phyloP scores from a whole-genome alignment of 2,329 filamentous ascomycete genomes.

The Podosphaera fusca region DNA sequence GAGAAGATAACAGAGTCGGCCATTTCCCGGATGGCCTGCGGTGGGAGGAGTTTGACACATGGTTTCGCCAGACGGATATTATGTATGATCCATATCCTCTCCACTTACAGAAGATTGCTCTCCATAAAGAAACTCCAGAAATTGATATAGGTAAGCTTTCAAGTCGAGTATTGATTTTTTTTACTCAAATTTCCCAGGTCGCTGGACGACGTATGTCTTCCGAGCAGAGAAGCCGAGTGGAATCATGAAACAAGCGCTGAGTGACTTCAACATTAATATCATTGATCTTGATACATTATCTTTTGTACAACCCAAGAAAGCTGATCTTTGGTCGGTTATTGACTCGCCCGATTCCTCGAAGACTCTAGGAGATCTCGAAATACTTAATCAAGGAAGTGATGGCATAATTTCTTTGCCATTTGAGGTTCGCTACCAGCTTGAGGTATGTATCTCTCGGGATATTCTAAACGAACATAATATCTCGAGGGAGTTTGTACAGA shows the following conservation, averaged over 20 bases:
- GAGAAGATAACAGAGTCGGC: conserved; percentile 15
- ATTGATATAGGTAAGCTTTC: conserved; percentile 30
- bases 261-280: conserved; percentile 49
- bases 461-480: conserved; percentile 58
- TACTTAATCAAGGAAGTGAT: conserved; percentile 12
- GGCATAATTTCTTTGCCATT: conserved; percentile 30
- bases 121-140: conserved; percentile 25
- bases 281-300: conserved; percentile 21
- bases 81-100: conserved; percentile 21
- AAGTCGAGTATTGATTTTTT: neutral
- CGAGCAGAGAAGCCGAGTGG: conserved; percentile 1
- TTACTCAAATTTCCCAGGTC: conserved; percentile 19
- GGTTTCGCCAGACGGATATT: conserved; percentile 42
- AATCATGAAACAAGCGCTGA: conserved; percentile 20
- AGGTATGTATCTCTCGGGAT: conserved; percentile 72
- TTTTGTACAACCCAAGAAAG: conserved; percentile 15
- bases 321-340: conserved; percentile 23
- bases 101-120: conserved; percentile 18
- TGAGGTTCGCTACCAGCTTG: conserved; percentile 65
- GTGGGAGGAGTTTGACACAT: conserved; percentile 34
- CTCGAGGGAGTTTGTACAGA: conserved; percentile 38
- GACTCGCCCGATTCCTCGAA: conserved; percentile 8
- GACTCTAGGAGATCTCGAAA: conserved; percentile 7
- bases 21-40: conserved; percentile 19
- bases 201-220: conserved; percentile 39